Evolutionary conservation across 805 yeast species (phyloP), one percentile per base, ranked within the genome.

Genomic region (Scheffersomyces ergatensis): DNA sequence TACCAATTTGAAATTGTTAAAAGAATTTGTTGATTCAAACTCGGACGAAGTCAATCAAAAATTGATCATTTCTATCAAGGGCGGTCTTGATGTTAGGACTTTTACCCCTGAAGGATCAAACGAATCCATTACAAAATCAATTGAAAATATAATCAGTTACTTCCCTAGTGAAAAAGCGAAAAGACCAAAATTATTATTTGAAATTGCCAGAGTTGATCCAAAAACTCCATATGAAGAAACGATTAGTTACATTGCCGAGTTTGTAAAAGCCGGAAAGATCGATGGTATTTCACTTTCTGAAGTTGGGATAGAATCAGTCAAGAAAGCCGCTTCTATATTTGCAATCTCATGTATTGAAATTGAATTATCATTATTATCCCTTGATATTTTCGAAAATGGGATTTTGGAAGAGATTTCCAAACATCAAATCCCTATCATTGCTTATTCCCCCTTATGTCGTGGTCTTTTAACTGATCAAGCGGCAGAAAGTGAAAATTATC

Each of bases 391-490:
- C 33, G 44, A 57, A 2, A 80, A 85, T 55, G 96, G 92, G 1
- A 72, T 85, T 16, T 75, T 82, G 46, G 77, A 72, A 3, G 72
- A 76, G 4, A 78, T 83, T 48, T 72, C 76, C 16, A 78, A 82
- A 46, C 61, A 72, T 24, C 70, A 70, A n/a, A 76, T 89, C 41
- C 84, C 93, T 12, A 67, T 87, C 23, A 69, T 87, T 42, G 86
- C 89, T 21, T 89, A 89, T 62, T 84, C 95, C 21, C 97, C 97
- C 23, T 70, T 89, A 40, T 83, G 89, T 8, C 74, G 86, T 53
- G 97, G 96, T 1, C 66, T 83, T 44, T 70, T 89, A 40, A 82
- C 92, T 3, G 95, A 93, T 42, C 46, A 54, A 25, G 62, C 81
- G 39, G 78, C 62, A 19, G 60, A 73, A 5, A 51, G 62, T 16